A percentile compares a stretch with the other conserved stretches of the same genome.
Evolutionary conservation across 2,329 filamentous ascomycete species (phyloP).

Genomic region (Zelopaecilomyces penicillatus): DNA sequence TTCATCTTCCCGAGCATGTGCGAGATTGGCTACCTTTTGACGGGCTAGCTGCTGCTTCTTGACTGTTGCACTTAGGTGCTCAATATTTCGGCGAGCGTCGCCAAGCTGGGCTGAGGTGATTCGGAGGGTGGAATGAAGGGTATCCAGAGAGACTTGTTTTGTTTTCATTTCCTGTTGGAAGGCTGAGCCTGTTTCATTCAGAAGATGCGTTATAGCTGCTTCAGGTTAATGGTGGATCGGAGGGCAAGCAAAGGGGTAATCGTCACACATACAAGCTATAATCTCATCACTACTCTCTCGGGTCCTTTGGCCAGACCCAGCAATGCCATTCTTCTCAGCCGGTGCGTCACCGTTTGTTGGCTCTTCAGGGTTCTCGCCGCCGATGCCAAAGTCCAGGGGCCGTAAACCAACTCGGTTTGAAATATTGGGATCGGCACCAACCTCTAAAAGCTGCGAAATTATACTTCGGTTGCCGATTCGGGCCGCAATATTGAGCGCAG

Average conservation of each 20-base stretch:
- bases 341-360: constrained; percentile 34
- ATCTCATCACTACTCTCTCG: constrained; percentile 73
- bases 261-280: constrained; percentile 57
- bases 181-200: constrained; percentile 68
- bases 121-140: constrained; percentile 71
- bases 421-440: constrained; percentile 87
- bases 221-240: not conserved
- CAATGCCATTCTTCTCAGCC: constrained; percentile 34
- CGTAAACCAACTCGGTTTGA: constrained; percentile 82
- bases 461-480: constrained; percentile 90
- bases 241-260: not conserved
- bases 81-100: constrained; percentile 65
- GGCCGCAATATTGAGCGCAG: constrained; percentile 86
- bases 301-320: constrained; percentile 45
- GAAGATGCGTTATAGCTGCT: constrained; percentile 70
- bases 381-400: constrained; percentile 91
- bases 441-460: constrained; percentile 91
- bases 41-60: constrained; percentile 56
- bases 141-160: constrained; percentile 77
- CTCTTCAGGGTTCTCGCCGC: constrained; percentile 49
- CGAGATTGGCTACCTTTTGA: constrained; percentile 71
- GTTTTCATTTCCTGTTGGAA: constrained; percentile 74
- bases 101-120: constrained; percentile 71
- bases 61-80: constrained; percentile 58
- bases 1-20: constrained; percentile 64